phyloP scores from a whole-genome alignment of 805 yeast species.

The Grigorovia transvaalensis region DNA sequence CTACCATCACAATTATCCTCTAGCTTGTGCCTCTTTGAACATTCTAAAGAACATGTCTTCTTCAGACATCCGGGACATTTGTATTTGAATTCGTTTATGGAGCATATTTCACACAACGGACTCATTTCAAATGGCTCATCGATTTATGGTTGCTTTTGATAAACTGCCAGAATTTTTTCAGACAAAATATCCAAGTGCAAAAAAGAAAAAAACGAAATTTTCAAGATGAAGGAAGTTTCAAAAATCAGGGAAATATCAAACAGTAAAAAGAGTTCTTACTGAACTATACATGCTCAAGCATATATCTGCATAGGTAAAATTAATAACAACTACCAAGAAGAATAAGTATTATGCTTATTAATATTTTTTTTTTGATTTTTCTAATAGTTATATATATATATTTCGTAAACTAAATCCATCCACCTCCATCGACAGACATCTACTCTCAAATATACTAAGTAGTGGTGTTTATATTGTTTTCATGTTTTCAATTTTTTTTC shows the following conservation, averaged over 20 bases:
- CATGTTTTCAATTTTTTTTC: neutral
- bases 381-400: no score
- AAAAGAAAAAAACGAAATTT: no score
- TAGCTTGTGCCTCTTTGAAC: conserved; percentile 62
- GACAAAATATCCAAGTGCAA: no score
- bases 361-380: no score
- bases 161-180: no score
- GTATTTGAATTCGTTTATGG: conserved; percentile 41
- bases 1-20: conserved; percentile 56
- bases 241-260: no score
- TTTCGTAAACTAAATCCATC: neutral
- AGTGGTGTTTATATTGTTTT: neutral
- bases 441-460: no score
- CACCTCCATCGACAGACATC: neutral
- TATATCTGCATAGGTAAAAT: no score
- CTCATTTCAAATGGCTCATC: neutral
- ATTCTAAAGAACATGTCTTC: conserved; percentile 58
- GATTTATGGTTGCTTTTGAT: neutral
- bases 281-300: no score
- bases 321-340: neutral
- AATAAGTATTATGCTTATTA: neutral
- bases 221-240: no score
- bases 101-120: conserved; percentile 37
- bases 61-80: conserved; percentile 70
- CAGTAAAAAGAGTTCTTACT: no score